These are phyloP conservation scores for Apiotrichum akiyoshidainum DNA, from an alignment of 1,284 basidiomycete genomes.

Conservation along the genomic window DNA sequence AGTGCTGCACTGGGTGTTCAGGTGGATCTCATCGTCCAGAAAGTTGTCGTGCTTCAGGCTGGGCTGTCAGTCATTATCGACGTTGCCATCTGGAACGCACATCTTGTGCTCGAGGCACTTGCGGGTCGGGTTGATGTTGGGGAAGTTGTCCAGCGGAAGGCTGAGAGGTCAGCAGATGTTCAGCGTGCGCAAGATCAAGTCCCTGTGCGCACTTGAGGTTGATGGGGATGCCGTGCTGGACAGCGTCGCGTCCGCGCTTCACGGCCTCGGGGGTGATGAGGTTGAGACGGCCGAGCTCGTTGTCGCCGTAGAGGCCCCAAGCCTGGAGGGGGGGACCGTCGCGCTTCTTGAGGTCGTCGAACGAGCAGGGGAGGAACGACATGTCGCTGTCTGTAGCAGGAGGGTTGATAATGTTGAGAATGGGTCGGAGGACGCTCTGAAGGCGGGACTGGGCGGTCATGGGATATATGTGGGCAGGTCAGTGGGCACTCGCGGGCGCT, in stretches of 20 bases:
- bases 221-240: constrained; percentile 32
- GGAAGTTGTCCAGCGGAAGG: constrained; percentile 11
- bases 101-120: constrained; percentile 6
- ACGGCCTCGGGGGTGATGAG: constrained; percentile 34
- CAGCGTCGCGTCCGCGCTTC: constrained; percentile 29
- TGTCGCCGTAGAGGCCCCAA: constrained; percentile 36
- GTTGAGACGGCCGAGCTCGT: constrained; percentile 39
- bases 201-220: constrained; percentile 33
- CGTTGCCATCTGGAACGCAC: not conserved
- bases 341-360: constrained; percentile 25
- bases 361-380: constrained; percentile 12
- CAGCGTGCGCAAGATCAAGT: too few relatives aligned
- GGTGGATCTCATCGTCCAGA: constrained; percentile 38
- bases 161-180: constrained; percentile 4
- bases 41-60: not conserved
- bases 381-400: not conserved
- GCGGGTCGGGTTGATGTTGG: constrained; percentile 4
- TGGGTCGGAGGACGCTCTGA: not conserved
- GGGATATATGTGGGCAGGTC: too few relatives aligned
- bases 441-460: not conserved
- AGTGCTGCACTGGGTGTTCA: constrained; percentile 50
- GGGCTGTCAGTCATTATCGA: not conserved
- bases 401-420: not conserved
- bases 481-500: too few relatives aligned
- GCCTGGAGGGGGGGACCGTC: constrained; percentile 36